A percentile compares a stretch with the other conserved stretches of the same genome.
These are phyloP conservation scores for Diplodia intermedia DNA, from an alignment of 2,329 filamentous ascomycete genomes.

Conservation along the genomic window DNA sequence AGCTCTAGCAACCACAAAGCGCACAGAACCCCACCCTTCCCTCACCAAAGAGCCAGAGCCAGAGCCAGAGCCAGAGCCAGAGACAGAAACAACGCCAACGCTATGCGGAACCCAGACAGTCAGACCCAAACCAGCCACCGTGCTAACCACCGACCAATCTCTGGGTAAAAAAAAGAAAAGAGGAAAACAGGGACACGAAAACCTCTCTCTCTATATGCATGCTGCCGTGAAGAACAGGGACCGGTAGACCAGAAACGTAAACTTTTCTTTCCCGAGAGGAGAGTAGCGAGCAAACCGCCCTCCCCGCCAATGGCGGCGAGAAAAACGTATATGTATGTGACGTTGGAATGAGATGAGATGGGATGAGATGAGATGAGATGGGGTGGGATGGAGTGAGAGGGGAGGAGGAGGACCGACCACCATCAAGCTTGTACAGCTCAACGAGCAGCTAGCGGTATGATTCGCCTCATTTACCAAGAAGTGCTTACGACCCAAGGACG, in stretches of 20 bases:
- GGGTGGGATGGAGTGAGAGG: not conserved
- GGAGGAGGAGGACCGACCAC: not conserved
- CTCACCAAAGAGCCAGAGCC: no score
- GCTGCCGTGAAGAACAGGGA: not conserved
- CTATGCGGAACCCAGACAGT: conserved; percentile 12
- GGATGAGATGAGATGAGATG: conserved; percentile 14
- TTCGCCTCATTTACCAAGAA: no score
- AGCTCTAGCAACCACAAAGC: not conserved
- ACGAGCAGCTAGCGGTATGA: not conserved
- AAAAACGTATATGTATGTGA: not conserved
- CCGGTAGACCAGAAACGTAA: not conserved
- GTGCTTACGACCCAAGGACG: not conserved
- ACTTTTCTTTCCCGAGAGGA: not conserved
- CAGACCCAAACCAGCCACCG: not conserved
- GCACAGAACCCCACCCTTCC: not conserved
- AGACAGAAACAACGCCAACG: conserved; percentile 28
- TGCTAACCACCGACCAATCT: not conserved
- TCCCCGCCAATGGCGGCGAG: not conserved
- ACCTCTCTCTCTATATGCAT: not conserved
- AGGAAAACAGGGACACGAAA: not conserved
- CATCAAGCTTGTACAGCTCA: not conserved
- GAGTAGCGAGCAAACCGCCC: not conserved
- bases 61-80: no score
- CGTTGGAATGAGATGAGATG: conserved; percentile 10
- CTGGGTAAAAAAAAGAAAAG: not conserved